Base-by-base conservation (phyloP, 768 basidiomycete species). In the Steccherinum ochraceum region DNA sequence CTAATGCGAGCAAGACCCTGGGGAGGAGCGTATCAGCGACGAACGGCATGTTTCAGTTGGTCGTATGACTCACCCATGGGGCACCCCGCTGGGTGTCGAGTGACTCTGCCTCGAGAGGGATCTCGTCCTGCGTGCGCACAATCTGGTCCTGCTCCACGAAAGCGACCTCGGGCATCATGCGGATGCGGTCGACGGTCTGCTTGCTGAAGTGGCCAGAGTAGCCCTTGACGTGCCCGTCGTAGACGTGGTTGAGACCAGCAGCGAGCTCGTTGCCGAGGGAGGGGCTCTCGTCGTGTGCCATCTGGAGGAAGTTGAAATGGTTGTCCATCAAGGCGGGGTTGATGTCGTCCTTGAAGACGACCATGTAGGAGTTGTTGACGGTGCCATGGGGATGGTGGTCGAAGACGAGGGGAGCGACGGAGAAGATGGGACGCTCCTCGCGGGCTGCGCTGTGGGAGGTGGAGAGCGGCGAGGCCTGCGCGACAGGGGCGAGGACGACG, bases 1-100 rank as follows among this genome's bases (percentile, higher is more conserved):
- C 91, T 93, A 62, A 98, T 80, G 39, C 96, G 87, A 42, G 96
- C 93, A 42, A 99, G 84, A 64, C 96, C 96, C 96, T 96, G 59
- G 39, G 19, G 19, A 48, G 48, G 49, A 26, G 44, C 18, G 39
- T 26, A 40, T 50, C 24, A 46, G 30, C 4, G 21, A n/a, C 16
- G 24, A 12, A 12, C 10, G 35, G 50, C 40, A 44, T 43, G 46
- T 40, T 12, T 10, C 7, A 24, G 5, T 46, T 21, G 7, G 20
- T 23, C 13, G 27, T 19, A 45, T 20, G 39, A 73, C 83, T 68
- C 66, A 93, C 91, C 93, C 93, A 94, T 47, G 93, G 89, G 11
- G 93, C 88, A n/a, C 69, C 61, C 46, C 65, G 79, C 79, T 93
- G 87, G 1, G 69, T 63, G 21, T 52, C 56, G 13, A 54, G 27